These are phyloP conservation scores for Termitomyces sp. DNA, from an alignment of 768 basidiomycete genomes.

Conservation along the genomic window DNA sequence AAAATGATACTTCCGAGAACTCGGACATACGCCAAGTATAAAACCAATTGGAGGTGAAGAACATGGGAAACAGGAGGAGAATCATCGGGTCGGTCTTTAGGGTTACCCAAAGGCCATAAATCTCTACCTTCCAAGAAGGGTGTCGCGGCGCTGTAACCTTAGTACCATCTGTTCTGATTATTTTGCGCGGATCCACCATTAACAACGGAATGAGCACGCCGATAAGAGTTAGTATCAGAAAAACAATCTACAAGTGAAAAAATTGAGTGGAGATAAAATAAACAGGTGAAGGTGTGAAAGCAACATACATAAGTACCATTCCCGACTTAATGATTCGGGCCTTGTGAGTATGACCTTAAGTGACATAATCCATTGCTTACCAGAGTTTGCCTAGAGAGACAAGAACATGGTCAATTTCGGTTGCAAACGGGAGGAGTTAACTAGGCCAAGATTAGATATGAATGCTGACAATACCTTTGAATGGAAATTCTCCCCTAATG, in stretches of 20 bases:
- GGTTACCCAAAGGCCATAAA: slow-evolving; percentile 65
- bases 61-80: slow-evolving; percentile 80
- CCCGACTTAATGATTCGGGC: slow-evolving; percentile 36
- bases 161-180: slow-evolving; percentile 75
- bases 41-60: slow-evolving; percentile 82
- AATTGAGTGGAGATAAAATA: background rate
- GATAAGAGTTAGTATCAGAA: slow-evolving; percentile 67
- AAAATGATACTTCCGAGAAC: background rate
- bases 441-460: slow-evolving; percentile 15
- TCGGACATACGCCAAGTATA: slow-evolving; percentile 75
- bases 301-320: slow-evolving; percentile 71
- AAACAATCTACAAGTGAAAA: slow-evolving; percentile 53
- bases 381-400: slow-evolving; percentile 32
- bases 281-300: background rate
- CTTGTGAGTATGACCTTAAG: background rate
- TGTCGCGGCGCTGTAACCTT: slow-evolving; percentile 59
- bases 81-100: slow-evolving; percentile 70
- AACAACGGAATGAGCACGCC: slow-evolving; percentile 64
- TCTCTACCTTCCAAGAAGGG: slow-evolving; percentile 76
- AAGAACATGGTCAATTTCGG: background rate
- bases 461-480: slow-evolving; percentile 42
- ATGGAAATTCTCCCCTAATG: slow-evolving; percentile 67
- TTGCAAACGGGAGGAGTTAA: background rate
- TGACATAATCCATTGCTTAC: slow-evolving; percentile 20
- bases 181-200: slow-evolving; percentile 69